These are phyloP conservation scores for Hygrophoropsis aurantiaca DNA, from an alignment of 768 basidiomycete genomes.

Conservation along the genomic window DNA sequence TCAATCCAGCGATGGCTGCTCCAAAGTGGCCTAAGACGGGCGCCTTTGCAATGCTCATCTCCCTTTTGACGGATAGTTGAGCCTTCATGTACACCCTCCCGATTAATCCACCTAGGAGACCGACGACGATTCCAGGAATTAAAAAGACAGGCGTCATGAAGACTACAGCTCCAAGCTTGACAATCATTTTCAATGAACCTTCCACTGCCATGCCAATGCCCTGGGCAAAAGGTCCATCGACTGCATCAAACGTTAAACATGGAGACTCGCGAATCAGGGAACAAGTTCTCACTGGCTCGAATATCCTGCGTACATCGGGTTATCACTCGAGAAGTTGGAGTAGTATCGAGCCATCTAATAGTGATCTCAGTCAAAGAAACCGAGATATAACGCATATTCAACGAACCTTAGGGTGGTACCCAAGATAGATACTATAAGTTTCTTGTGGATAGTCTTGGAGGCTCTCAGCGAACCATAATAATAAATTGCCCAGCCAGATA, in stretches of 20 bases:
- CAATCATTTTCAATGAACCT: conserved; percentile 30
- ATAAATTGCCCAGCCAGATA: conserved; percentile 36
- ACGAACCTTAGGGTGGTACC: conserved; percentile 63
- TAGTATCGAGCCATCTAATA: conserved; percentile 48
- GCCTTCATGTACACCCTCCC: conserved; percentile 55
- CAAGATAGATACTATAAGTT: conserved; percentile 52
- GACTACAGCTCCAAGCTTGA: conserved; percentile 39
- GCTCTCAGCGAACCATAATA: conserved; percentile 52
- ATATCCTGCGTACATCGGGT: conserved; percentile 70
- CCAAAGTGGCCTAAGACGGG: conserved; percentile 53
- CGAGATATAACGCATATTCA: too few relatives aligned
- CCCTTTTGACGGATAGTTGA: conserved; percentile 56
- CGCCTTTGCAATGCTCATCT: conserved; percentile 50
- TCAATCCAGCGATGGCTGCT: conserved; percentile 50
- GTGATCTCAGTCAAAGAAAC: too few relatives aligned
- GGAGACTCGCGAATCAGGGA: not conserved
- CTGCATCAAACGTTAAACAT: conserved; percentile 11
- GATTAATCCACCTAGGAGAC: conserved; percentile 38
- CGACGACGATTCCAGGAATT: conserved; percentile 36
- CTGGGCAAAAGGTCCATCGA: conserved; percentile 34
- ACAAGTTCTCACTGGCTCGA: conserved; percentile 17
- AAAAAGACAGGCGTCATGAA: conserved; percentile 39
- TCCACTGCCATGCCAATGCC: conserved; percentile 27
- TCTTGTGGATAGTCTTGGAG: conserved; percentile 51
- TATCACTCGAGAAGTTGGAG: conserved; percentile 59